These are phyloP conservation scores for Pinus tabuliformis DNA, from an alignment of 75 land plant genomes.

Conservation along the genomic window DNA sequence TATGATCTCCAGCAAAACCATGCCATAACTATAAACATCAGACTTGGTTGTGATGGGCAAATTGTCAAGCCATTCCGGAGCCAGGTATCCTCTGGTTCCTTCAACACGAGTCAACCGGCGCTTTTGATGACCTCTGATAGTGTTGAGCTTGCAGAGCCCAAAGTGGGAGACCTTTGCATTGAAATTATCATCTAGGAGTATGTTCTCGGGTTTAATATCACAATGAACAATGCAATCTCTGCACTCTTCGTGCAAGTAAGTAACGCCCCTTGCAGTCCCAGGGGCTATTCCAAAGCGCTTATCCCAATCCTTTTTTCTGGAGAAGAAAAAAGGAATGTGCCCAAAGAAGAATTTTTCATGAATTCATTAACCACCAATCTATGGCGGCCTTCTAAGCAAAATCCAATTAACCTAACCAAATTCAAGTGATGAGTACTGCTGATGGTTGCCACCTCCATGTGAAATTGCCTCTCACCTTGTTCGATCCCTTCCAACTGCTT, in stretches of 20 bases:
- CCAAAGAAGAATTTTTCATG: slow-evolving; percentile 80
- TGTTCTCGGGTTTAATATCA: slow-evolving; percentile 96
- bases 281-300: slow-evolving; percentile 55
- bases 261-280: slow-evolving; percentile 86
- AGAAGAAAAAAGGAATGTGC: slow-evolving; percentile 37
- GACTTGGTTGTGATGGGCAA: slow-evolving; percentile 74
- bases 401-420: slow-evolving; percentile 77
- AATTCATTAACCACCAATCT: slow-evolving; percentile 82
- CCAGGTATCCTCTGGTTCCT: slow-evolving; percentile 80
- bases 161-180: slow-evolving; percentile 87
- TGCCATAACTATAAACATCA: slow-evolving; percentile 83
- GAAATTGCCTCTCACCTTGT: slow-evolving; percentile 88
- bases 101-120: slow-evolving; percentile 37
- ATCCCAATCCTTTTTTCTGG: slow-evolving; percentile 61
- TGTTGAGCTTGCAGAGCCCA: slow-evolving; percentile 70
- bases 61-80: slow-evolving; percentile 88
- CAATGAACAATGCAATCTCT: slow-evolving; percentile 89
- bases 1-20: slow-evolving; percentile 85
- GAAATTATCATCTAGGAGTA: slow-evolving; percentile 73
- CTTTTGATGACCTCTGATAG: slow-evolving; percentile 53
- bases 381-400: slow-evolving; percentile 74
- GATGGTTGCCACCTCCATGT: slow-evolving; percentile 83
- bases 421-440: slow-evolving; percentile 87
- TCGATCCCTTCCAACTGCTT: slow-evolving; percentile 76
- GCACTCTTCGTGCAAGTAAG: slow-evolving; percentile 91